Conservation (phyloP, 116 monocot species). For the Dioscorea cayenensis region DNA sequence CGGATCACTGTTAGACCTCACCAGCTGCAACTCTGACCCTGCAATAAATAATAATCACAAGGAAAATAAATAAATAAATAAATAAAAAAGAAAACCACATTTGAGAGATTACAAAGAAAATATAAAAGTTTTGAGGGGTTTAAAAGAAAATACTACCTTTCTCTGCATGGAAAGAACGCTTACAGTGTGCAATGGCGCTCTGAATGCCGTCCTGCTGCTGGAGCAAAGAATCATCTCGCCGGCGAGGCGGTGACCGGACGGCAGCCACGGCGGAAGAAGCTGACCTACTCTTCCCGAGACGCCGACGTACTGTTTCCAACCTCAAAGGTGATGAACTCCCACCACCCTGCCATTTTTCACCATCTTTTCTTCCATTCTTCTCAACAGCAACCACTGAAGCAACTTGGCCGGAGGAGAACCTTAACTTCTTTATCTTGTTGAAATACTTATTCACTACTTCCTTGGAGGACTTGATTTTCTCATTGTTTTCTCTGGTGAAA, state of each 20-base stretch:
- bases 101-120: background rate
- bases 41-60: background rate
- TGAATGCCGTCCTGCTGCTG: constrained; percentile 48
- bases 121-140: background rate
- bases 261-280: constrained; percentile 30
- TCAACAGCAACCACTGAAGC: constrained; percentile 13
- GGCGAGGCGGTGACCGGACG: constrained; percentile 9
- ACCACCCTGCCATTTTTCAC: constrained; percentile 19
- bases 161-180: constrained; percentile 8
- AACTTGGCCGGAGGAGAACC: constrained; percentile 7
- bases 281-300: constrained; percentile 34
- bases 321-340: background rate
- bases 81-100: background rate
- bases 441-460: constrained; percentile 60
- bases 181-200: constrained; percentile 62
- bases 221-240: constrained; percentile 37
- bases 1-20: background rate
- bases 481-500: constrained; percentile 45
- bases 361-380: constrained; percentile 7
- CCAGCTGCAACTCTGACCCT: background rate
- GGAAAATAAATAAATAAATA: too few relatives aligned
- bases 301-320: constrained; percentile 14
- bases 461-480: constrained; percentile 31
- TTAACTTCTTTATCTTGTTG: constrained; percentile 76
- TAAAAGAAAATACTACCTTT: background rate